Percentiles rank a stretch among this genome's conserved stretches.
These are phyloP conservation scores for Delitschia confertaspora DNA, from an alignment of 495 filamentous ascomycete genomes.

Conservation along the genomic window DNA sequence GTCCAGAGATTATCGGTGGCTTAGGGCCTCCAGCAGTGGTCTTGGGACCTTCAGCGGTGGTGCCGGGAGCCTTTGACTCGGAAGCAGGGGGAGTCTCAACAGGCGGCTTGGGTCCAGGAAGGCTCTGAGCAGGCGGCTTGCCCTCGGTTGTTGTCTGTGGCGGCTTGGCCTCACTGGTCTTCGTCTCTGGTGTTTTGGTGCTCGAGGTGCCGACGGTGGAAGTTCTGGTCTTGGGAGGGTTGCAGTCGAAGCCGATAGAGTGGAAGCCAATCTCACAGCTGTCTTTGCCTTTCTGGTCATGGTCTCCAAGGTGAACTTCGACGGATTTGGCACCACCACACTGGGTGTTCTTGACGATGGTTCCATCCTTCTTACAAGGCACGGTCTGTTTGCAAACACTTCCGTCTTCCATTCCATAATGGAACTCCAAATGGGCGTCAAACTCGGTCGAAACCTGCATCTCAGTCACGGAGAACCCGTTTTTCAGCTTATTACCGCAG, in stretches of 20 bases:
- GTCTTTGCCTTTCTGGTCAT: conserved; percentile 33
- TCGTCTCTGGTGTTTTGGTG: conserved; percentile 2
- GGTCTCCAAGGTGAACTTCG: conserved; percentile 61
- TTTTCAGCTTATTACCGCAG: conserved; percentile 41
- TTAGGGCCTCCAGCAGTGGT: background rate
- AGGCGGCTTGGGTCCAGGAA: background rate
- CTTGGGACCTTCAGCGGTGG: background rate
- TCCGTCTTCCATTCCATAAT: conserved; percentile 74
- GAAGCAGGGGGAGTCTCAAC: conserved; percentile 12
- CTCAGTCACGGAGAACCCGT: conserved; percentile 63
- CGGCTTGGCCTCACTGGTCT: no score
- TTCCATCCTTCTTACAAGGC: conserved; percentile 54
- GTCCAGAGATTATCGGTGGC: background rate
- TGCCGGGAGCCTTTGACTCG: background rate
- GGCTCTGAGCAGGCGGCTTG: background rate
- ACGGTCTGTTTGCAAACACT: conserved; percentile 66
- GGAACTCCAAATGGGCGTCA: conserved; percentile 65
- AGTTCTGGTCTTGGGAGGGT: conserved; percentile 30
- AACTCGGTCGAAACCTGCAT: conserved; percentile 64
- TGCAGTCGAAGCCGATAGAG: conserved; percentile 74
- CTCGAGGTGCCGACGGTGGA: background rate
- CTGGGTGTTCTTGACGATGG: conserved; percentile 67
- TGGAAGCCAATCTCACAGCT: conserved; percentile 65
- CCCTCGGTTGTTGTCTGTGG: no score
- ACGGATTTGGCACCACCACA: conserved; percentile 84